phyloP scores from a whole-genome alignment of 805 yeast genomes.

The Cephaloascus albidus region DNA sequence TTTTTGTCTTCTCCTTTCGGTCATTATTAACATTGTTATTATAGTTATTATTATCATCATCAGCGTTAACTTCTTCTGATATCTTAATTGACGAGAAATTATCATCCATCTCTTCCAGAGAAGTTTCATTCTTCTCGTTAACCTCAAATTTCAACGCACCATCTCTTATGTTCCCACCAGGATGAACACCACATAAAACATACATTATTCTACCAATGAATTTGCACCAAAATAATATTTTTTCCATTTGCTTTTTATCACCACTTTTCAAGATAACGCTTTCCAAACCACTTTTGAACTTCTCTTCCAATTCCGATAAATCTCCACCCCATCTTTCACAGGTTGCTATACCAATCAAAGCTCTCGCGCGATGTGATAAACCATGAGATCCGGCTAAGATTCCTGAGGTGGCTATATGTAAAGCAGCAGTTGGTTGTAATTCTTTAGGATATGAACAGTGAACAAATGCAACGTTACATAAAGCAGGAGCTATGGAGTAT shows the following conservation, averaged over 20 bases:
- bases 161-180: slow-evolving; percentile 69
- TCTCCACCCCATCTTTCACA: slow-evolving; percentile 83
- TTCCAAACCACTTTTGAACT: slow-evolving; percentile 35
- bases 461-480: slow-evolving; percentile 66
- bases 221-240: slow-evolving; percentile 63
- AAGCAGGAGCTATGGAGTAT: slow-evolving; percentile 56
- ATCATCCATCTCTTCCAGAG: neutral
- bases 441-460: slow-evolving; percentile 74
- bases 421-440: slow-evolving; percentile 64
- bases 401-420: slow-evolving; percentile 67
- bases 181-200: slow-evolving; percentile 72
- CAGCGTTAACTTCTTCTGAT: neutral
- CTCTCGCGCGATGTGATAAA: slow-evolving; percentile 60
- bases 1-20: slow-evolving; percentile 9
- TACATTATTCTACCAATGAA: slow-evolving; percentile 68
- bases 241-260: slow-evolving; percentile 29
- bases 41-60: neutral
- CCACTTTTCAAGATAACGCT: slow-evolving; percentile 37
- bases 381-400: slow-evolving; percentile 72
- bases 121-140: neutral
- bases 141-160: slow-evolving; percentile 40
- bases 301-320: slow-evolving; percentile 46
- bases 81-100: neutral
- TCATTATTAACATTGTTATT: slow-evolving; percentile 6
- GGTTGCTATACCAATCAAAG: slow-evolving; percentile 61